Percentiles rank a stretch among this genome's conserved stretches.
These are phyloP conservation scores for Colletotrichum gigasporum DNA, from an alignment of 2,329 filamentous ascomycete genomes.

Conservation along the genomic window DNA sequence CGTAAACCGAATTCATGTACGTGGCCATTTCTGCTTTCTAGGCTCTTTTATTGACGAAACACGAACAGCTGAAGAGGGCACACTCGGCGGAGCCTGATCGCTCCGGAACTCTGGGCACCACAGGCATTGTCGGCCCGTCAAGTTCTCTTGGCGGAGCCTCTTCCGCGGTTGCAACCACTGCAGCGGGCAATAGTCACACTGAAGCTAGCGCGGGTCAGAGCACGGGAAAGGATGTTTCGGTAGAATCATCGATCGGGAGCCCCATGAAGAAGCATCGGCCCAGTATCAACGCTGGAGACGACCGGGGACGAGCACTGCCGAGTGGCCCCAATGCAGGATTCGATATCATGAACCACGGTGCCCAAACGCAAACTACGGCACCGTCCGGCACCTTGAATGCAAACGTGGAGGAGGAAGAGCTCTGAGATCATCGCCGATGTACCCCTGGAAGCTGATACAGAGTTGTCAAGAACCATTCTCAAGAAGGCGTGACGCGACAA, in stretches of 20 bases:
- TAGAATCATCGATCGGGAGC: constrained; percentile 27
- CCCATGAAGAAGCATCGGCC: constrained; percentile 32
- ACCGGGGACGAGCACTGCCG: neutral
- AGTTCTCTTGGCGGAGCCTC: neutral
- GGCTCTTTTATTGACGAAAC: neutral
- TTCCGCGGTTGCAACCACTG: neutral
- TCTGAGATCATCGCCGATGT: neutral
- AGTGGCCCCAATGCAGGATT: neutral
- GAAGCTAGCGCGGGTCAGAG: neutral
- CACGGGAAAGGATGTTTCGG: neutral
- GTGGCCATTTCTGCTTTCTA: constrained; percentile 36
- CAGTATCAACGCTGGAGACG: constrained; percentile 19
- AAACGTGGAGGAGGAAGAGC: constrained; percentile 25
- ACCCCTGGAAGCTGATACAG: neutral
- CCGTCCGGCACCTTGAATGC: neutral
- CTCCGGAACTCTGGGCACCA: constrained; percentile 17
- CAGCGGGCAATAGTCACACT: neutral
- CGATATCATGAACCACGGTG: neutral
- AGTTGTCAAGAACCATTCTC: neutral
- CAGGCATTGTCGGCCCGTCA: neutral
- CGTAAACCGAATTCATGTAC: constrained; percentile 82
- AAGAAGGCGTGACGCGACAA: neutral
- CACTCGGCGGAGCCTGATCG: constrained; percentile 77
- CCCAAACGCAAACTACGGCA: neutral
- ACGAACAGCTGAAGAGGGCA: constrained; percentile 77